Evolutionary conservation across 1,284 basidiomycete species (phyloP).

Genomic region (Tylopilus sp.): DNA sequence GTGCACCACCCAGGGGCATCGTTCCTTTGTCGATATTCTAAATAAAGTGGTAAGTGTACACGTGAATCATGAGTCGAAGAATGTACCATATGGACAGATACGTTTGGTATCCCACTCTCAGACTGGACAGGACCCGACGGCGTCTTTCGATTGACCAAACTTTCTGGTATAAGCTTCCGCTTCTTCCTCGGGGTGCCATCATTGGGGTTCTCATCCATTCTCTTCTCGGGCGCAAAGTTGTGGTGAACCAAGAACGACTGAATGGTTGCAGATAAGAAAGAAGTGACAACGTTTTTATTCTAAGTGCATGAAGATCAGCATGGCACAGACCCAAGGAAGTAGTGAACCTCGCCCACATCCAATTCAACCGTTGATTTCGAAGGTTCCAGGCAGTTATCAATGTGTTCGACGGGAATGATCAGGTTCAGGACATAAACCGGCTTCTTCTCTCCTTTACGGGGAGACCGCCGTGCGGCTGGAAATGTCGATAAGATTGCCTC

Average conservation of each 20-base stretch:
- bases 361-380: constrained; percentile 65
- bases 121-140: constrained; percentile 15
- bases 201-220: constrained; percentile 15
- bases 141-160: constrained; percentile 13
- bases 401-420: constrained; percentile 53
- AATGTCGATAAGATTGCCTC: constrained; percentile 13
- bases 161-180: constrained; percentile 27
- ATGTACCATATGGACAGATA: constrained; percentile 22
- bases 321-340: constrained; percentile 1
- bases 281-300: constrained; percentile 50
- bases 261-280: constrained; percentile 56
- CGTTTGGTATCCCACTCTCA: constrained; percentile 7
- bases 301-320: constrained; percentile 11
- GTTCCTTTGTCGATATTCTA: constrained; percentile 13
- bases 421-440: constrained; percentile 81
- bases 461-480: constrained; percentile 58
- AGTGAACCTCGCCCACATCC: constrained; percentile 44
- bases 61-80: constrained; percentile 1
- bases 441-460: constrained; percentile 68
- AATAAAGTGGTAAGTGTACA: constrained; percentile 8
- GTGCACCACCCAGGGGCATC: constrained; percentile 25
- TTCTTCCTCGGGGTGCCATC: constrained; percentile 39
- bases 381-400: constrained; percentile 78
- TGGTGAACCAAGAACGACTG: constrained; percentile 63
- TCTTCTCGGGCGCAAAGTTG: constrained; percentile 45